Percentiles rank a stretch among this genome's conserved stretches.
Conservation (phyloP, 1,284 basidiomycete species). For the Boletus putidus region DNA sequence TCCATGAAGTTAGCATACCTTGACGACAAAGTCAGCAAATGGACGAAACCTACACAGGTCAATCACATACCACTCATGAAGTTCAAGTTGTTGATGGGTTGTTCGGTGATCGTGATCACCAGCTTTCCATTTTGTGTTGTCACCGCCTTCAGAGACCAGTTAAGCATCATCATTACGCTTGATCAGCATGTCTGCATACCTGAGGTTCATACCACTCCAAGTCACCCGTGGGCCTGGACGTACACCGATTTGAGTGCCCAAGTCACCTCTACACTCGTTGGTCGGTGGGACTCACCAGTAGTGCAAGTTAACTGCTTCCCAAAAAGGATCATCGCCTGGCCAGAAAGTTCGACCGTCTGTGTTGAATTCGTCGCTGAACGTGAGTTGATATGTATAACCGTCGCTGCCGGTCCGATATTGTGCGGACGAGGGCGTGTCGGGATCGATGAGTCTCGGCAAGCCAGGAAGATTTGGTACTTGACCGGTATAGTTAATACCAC, state of each 20-base stretch:
- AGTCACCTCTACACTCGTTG: not conserved
- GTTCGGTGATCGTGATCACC: constrained; percentile 70
- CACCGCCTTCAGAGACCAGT: constrained; percentile 47
- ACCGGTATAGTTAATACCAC: constrained; percentile 71
- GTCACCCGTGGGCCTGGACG: constrained; percentile 72
- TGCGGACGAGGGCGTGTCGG: constrained; percentile 62
- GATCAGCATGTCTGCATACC: constrained; percentile 40
- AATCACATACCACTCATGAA: constrained; percentile 68
- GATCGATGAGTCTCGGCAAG: constrained; percentile 63
- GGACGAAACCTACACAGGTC: not conserved
- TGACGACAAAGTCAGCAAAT: constrained; percentile 12
- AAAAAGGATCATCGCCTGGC: constrained; percentile 77
- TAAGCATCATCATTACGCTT: not conserved
- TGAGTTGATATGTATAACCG: constrained; percentile 75
- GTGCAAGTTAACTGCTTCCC: constrained; percentile 72
- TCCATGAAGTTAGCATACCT: constrained; percentile 84
- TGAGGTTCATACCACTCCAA: constrained; percentile 83
- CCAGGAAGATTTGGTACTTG: constrained; percentile 66
- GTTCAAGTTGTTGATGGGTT: constrained; percentile 67
- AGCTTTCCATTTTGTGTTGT: constrained; percentile 73
- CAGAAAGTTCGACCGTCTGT: constrained; percentile 74
- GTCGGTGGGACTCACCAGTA: constrained; percentile 54
- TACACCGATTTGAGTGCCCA: constrained; percentile 11
- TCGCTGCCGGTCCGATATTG: constrained; percentile 60
- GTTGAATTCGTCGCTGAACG: constrained; percentile 94